Evolutionary conservation across 805 yeast species (phyloP).

Genomic region (Danielozyma ontarioensis): DNA sequence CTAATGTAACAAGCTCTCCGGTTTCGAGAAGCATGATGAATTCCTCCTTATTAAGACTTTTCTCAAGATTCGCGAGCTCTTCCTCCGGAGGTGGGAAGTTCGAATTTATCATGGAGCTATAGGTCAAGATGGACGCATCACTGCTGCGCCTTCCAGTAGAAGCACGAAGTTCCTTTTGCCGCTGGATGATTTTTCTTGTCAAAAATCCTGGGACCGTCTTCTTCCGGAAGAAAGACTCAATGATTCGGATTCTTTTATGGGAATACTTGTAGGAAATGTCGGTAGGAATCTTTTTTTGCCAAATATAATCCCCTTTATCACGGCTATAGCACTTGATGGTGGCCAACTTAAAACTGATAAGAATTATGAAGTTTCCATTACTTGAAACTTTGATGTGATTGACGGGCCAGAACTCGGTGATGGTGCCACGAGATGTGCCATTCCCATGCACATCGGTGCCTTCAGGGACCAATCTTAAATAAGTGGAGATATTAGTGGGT

Average conservation of each 20-base stretch:
- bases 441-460: no score
- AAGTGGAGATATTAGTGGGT: conserved; percentile 32
- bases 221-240: conserved; percentile 58
- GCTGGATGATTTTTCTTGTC: conserved; percentile 25
- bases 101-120: conserved; percentile 21
- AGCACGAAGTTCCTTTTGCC: conserved; percentile 11
- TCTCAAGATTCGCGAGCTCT: conserved; percentile 7
- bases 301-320: conserved; percentile 47
- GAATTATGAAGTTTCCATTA: conserved; percentile 53
- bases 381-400: conserved; percentile 52
- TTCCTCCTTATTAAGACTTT: conserved; percentile 33
- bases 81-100: conserved; percentile 25
- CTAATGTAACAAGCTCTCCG: conserved; percentile 46
- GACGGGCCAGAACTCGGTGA: conserved; percentile 52
- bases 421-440: no score
- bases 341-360: conserved; percentile 47
- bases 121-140: conserved; percentile 19
- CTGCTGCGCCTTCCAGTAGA: conserved; percentile 27
- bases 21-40: conserved; percentile 47
- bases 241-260: conserved; percentile 27
- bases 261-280: conserved; percentile 15
- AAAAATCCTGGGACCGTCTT: conserved; percentile 46
- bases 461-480: conserved; percentile 39
- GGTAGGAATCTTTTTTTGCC: conserved; percentile 44
- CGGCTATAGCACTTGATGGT: conserved; percentile 59